Percentiles rank a stretch among this genome's conserved stretches.
phyloP scores from a whole-genome alignment of 345 rosid genomes.

The Microcos paniculata region DNA sequence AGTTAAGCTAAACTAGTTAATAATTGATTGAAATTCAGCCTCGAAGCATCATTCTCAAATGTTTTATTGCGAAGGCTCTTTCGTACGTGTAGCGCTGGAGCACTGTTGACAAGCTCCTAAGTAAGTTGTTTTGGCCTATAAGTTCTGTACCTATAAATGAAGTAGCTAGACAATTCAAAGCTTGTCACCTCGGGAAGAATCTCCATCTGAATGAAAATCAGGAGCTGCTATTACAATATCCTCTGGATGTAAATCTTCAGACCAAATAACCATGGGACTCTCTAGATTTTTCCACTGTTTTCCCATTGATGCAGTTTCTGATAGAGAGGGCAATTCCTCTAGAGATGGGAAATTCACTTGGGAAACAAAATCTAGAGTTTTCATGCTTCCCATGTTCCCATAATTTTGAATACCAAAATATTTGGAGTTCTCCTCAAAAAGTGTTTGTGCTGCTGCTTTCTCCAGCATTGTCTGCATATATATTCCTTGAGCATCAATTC shows the following conservation, averaged over 20 bases:
- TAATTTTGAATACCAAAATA: not conserved
- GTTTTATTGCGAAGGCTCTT: not conserved
- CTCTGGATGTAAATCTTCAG: not conserved
- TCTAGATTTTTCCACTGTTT: not conserved
- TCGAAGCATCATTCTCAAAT: not conserved
- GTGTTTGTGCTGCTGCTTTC: conserved; percentile 35
- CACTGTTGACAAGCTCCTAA: not conserved
- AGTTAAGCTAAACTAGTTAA: no score
- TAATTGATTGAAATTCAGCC: not conserved
- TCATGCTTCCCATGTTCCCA: not conserved
- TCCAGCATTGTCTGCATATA: conserved; percentile 35
- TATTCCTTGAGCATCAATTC: conserved; percentile 45
- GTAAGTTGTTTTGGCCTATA: no score
- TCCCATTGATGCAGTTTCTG: not conserved
- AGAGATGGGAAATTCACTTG: not conserved
- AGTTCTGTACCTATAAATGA: not conserved
- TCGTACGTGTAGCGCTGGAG: not conserved
- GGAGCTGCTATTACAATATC: not conserved
- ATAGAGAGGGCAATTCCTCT: not conserved
- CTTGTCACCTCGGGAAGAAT: not conserved
- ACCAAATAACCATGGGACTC: not conserved
- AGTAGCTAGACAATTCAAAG: not conserved
- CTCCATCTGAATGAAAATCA: not conserved
- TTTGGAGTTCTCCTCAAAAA: conserved; percentile 6
- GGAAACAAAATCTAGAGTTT: not conserved